phyloP scores from a whole-genome alignment of 805 yeast genomes.

The Barnettozyma botsteinii region DNA sequence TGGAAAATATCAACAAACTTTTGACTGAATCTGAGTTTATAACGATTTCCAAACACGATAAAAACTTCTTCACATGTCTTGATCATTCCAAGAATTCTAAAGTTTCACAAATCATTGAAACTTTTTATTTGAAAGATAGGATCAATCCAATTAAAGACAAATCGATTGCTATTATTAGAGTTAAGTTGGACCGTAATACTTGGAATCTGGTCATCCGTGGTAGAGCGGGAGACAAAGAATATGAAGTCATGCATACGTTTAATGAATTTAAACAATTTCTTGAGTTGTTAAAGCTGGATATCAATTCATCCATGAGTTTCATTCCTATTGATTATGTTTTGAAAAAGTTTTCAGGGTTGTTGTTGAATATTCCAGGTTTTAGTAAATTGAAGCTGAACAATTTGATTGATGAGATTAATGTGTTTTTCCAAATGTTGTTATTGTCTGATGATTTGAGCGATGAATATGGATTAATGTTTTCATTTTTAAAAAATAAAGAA shows the following conservation, averaged over 20 bases:
- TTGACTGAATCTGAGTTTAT: constrained; percentile 41
- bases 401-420: constrained; percentile 42
- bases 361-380: constrained; percentile 22
- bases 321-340: constrained; percentile 25
- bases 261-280: constrained; percentile 30
- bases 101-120: constrained; percentile 33
- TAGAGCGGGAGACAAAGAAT: constrained; percentile 6
- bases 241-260: constrained; percentile 25
- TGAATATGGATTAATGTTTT: constrained; percentile 36
- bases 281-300: constrained; percentile 31
- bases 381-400: constrained; percentile 45
- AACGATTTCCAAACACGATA: constrained; percentile 32
- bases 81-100: constrained; percentile 39
- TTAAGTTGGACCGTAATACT: constrained; percentile 27
- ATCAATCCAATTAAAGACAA: constrained; percentile 20
- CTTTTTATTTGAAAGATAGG: constrained; percentile 16
- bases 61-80: constrained; percentile 31
- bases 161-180: constrained; percentile 31
- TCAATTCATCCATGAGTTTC: constrained; percentile 27
- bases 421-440: constrained; percentile 39
- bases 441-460: constrained; percentile 31
- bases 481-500: constrained; percentile 32
- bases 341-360: constrained; percentile 15
- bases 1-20: constrained; percentile 50
- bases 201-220: constrained; percentile 28